Conservation (phyloP, 2,329 filamentous ascomycete genomes). For the Cladophialophora psammophila region DNA sequence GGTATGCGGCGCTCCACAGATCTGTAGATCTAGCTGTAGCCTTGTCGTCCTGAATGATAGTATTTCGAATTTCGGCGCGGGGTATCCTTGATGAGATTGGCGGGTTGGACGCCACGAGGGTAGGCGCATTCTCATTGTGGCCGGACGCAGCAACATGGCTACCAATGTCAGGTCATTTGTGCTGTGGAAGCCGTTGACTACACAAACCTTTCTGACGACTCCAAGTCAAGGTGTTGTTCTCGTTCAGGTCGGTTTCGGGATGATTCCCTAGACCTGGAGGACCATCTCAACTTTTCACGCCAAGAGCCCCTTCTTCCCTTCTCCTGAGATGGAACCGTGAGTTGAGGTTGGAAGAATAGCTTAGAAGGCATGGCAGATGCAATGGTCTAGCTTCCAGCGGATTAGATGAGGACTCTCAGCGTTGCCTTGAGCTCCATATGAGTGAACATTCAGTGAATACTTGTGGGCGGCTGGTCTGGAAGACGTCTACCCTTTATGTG, state of each 20-base stretch:
- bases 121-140: neutral
- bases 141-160: too few species aligned
- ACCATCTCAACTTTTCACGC: neutral
- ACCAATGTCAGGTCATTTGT: too few species aligned
- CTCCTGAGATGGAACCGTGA: neutral
- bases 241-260: neutral
- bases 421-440: too few species aligned
- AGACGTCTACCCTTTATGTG: too few species aligned
- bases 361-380: neutral
- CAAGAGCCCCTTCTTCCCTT: conserved; percentile 33
- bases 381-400: too few species aligned
- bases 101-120: neutral
- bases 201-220: too few species aligned
- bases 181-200: too few species aligned
- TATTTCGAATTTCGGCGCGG: neutral
- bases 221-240: neutral
- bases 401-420: too few species aligned
- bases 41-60: neutral
- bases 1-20: neutral
- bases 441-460: too few species aligned
- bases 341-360: neutral
- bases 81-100: neutral
- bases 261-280: neutral
- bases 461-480: too few species aligned
- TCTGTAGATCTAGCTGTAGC: neutral